phyloP scores from a whole-genome alignment of 306 rosid species.

The Dryas octopetala region DNA sequence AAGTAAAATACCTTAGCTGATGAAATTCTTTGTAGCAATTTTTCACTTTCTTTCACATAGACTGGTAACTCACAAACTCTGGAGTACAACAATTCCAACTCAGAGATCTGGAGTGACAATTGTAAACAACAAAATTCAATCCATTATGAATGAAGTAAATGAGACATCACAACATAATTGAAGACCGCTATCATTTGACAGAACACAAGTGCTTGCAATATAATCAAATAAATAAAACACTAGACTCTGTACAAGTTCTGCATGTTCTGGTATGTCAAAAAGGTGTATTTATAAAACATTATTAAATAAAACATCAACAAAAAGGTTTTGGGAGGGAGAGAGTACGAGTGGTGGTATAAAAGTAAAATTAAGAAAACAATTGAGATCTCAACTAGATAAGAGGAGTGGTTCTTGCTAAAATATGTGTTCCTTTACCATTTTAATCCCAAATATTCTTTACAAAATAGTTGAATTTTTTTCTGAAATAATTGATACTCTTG shows the following conservation, averaged over 20 bases:
- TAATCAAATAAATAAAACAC: background rate
- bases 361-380: background rate
- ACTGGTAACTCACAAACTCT: slow-evolving; percentile 63
- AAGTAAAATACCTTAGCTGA: slow-evolving; percentile 54
- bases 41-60: slow-evolving; percentile 55
- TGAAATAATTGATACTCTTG: too few relatives aligned
- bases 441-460: too few relatives aligned
- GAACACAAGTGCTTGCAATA: slow-evolving; percentile 1
- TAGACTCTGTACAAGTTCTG: background rate
- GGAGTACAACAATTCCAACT: slow-evolving; percentile 72
- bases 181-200: slow-evolving; percentile 8
- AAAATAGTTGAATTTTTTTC: too few relatives aligned
- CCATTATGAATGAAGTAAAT: slow-evolving; percentile 32
- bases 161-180: slow-evolving; percentile 24
- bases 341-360: background rate
- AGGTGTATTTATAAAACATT: background rate
- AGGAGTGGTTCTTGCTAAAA: background rate
- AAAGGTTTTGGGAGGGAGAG: background rate
- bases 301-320: background rate
- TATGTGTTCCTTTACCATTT: background rate
- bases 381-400: background rate
- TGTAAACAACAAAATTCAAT: slow-evolving; percentile 24
- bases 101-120: slow-evolving; percentile 59
- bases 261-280: background rate
- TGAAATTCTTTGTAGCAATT: slow-evolving; percentile 51